Percentiles rank a stretch among this genome's conserved stretches.
Conservation (phyloP, 1,284 basidiomycete species). For the Schizophyllum amplum region DNA sequence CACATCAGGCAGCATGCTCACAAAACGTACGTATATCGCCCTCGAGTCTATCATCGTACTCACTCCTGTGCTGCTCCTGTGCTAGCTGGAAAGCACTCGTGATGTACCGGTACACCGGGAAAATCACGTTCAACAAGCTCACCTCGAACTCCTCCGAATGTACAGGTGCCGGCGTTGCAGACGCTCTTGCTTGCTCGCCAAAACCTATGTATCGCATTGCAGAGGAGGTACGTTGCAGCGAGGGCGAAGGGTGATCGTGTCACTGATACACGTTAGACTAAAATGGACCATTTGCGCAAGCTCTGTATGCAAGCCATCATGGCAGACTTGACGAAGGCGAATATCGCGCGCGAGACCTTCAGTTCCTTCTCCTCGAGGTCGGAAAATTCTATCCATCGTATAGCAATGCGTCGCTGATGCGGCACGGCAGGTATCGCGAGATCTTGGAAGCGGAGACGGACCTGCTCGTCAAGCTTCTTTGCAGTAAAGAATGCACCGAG, state of each 20-base stretch:
- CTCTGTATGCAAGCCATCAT: conserved; percentile 19
- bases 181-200: conserved; percentile 17
- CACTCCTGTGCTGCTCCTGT: neutral
- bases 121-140: neutral
- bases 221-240: conserved; percentile 9
- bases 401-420: neutral
- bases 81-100: neutral
- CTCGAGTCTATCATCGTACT: neutral
- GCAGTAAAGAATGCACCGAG: neutral
- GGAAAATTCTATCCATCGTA: neutral
- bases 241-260: neutral
- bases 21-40: neutral
- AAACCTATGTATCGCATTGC: conserved; percentile 28
- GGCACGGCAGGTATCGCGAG: neutral
- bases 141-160: neutral
- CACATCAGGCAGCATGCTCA: neutral
- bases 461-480: neutral
- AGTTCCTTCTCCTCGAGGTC: conserved; percentile 25
- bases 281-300: conserved; percentile 18
- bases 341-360: conserved; percentile 21
- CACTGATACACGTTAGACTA: conserved; percentile 13
- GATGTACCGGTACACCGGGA: neutral
- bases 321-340: conserved; percentile 17
- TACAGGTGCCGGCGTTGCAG: neutral
- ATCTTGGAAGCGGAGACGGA: neutral